A percentile compares a stretch with the other conserved stretches of the same genome.
Evolutionary conservation across 1,139 yeast species (phyloP).

Genomic region (Geotrichum histeridarum): DNA sequence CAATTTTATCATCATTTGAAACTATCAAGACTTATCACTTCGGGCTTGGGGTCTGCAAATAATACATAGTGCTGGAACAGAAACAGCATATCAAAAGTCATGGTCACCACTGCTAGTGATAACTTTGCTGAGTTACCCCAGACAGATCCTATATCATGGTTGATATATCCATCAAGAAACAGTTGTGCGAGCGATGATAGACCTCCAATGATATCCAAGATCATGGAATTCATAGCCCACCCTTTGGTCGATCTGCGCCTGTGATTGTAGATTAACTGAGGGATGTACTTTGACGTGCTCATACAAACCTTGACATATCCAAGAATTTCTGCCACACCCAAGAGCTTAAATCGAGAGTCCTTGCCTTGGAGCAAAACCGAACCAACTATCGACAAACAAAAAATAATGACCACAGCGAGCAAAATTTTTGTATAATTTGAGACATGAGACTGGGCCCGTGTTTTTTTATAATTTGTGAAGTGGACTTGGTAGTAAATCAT

Average conservation of each 20-base stretch:
- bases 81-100: slow-evolving; percentile 34
- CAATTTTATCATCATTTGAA: background rate
- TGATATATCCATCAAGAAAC: slow-evolving; percentile 38
- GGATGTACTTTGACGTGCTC: slow-evolving; percentile 56
- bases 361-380: slow-evolving; percentile 8
- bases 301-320: slow-evolving; percentile 51
- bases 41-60: slow-evolving; percentile 11
- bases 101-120: slow-evolving; percentile 27
- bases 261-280: slow-evolving; percentile 53
- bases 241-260: slow-evolving; percentile 54
- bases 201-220: slow-evolving; percentile 53
- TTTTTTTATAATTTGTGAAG: slow-evolving; percentile 34
- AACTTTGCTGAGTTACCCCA: slow-evolving; percentile 12
- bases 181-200: slow-evolving; percentile 48
- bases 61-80: slow-evolving; percentile 32
- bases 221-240: slow-evolving; percentile 49
- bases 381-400: slow-evolving; percentile 12
- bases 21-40: slow-evolving; percentile 16
- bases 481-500: slow-evolving; percentile 40
- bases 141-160: slow-evolving; percentile 26
- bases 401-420: slow-evolving; percentile 22
- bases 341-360: slow-evolving; percentile 5
- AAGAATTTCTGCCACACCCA: slow-evolving; percentile 39
- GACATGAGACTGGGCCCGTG: slow-evolving; percentile 28
- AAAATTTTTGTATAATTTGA: slow-evolving; percentile 26